Evolutionary conservation across 139 green algal species (phyloP).

Genomic region (Tetradesmus obliquus): DNA sequence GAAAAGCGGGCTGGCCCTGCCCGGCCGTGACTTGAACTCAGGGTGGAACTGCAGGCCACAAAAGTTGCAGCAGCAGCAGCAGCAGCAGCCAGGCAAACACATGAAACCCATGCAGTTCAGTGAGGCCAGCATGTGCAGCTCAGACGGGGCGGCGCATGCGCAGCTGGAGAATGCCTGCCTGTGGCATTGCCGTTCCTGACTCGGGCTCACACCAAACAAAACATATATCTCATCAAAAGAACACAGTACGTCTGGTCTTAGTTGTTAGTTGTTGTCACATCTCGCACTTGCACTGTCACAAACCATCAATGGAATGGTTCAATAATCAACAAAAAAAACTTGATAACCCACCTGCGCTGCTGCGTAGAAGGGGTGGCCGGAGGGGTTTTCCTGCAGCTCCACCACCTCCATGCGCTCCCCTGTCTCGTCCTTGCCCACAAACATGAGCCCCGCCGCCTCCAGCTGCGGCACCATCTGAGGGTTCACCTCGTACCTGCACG

Average conservation of each 20-base stretch:
- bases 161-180: too few species aligned
- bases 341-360: slow-evolving; percentile 53
- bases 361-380: slow-evolving; percentile 92
- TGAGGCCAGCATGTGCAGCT: too few species aligned
- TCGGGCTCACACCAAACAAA: too few species aligned
- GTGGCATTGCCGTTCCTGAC: too few species aligned
- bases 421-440: slow-evolving; percentile 96
- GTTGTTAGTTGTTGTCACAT: too few species aligned
- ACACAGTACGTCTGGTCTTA: too few species aligned
- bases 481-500: slow-evolving; percentile 92
- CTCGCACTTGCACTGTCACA: too few species aligned
- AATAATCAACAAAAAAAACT: neutral
- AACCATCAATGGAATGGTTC: too few species aligned
- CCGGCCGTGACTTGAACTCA: slow-evolving; percentile 86
- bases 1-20: slow-evolving; percentile 88
- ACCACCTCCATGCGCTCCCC: slow-evolving; percentile 97
- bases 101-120: neutral
- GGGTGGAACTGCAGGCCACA: slow-evolving; percentile 79
- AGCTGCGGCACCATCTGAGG: slow-evolving; percentile 90
- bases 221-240: too few species aligned
- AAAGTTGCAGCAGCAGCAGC: slow-evolving; percentile 39
- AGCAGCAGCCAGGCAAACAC: neutral
- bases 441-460: slow-evolving; percentile 84
- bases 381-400: slow-evolving; percentile 78
- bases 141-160: too few species aligned